phyloP scores from a whole-genome alignment of 176 grass and related monocot species.

The Carex littledalei region DNA sequence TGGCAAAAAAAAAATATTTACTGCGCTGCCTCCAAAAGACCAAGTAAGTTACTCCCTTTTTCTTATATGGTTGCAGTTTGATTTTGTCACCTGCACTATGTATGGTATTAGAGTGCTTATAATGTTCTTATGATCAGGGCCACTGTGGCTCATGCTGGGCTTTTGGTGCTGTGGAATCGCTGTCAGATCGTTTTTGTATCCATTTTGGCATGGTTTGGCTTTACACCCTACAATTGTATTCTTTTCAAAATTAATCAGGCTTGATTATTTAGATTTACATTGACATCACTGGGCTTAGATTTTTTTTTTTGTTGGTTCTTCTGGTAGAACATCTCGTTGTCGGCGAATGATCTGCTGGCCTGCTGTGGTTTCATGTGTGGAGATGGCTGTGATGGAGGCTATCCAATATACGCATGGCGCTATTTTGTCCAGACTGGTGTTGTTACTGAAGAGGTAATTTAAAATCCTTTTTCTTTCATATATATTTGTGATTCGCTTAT shows the following conservation, averaged over 20 bases:
- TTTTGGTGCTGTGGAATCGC: slow-evolving; percentile 82
- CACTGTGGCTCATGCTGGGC: slow-evolving; percentile 97
- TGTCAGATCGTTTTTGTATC: slow-evolving; percentile 93
- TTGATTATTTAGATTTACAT: slow-evolving; percentile 16
- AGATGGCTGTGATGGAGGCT: slow-evolving; percentile 93
- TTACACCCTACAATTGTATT: background rate
- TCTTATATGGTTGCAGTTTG: background rate
- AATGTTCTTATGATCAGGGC: slow-evolving; percentile 40
- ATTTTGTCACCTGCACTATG: background rate
- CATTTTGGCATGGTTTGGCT: slow-evolving; percentile 49
- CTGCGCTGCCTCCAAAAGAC: slow-evolving; percentile 40
- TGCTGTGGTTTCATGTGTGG: slow-evolving; percentile 97
- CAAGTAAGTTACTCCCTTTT: slow-evolving; percentile 49
- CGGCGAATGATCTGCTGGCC: slow-evolving; percentile 78
- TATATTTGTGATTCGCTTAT: background rate
- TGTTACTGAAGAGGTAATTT: slow-evolving; percentile 82
- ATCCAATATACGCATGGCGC: slow-evolving; percentile 70
- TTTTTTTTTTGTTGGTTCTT: background rate
- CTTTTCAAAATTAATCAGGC: background rate
- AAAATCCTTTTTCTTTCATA: slow-evolving; percentile 12
- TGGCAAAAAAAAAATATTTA: background rate
- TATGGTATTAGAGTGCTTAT: slow-evolving; percentile 16
- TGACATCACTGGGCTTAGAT: background rate
- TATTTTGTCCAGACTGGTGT: slow-evolving; percentile 85
- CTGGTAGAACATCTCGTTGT: slow-evolving; percentile 73